Base-by-base conservation (phyloP, 192 early-diverging fungal genomes). In the Coemansia sp. region DNA sequence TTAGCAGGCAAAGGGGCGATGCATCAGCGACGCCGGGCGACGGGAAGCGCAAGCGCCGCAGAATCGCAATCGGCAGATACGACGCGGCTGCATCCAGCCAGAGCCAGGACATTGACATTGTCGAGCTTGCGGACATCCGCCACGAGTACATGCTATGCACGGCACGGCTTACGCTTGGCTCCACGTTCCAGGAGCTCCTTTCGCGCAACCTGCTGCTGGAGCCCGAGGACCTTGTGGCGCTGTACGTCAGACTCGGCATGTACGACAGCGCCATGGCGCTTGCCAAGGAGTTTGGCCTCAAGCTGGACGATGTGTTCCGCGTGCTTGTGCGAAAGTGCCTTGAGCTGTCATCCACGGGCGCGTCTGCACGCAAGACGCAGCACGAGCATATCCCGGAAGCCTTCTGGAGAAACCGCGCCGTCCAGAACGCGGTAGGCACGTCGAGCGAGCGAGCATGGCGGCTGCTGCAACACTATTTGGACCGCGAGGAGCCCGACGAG, bases 181-280 rank as follows among this genome's bases (percentile, higher is more conserved):
- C 55, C 17, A 53, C 67, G 19, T 78, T 73, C 60, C 45, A 50
- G 14, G 79, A 78, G 61, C 70, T 84, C 22, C 59, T 69, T 33
- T 45, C 76, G 64, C 72, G 70, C 63, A 67, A 73, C 42, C 57
- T 82, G 42, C 53, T 74, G 36, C 65, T 84, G 5, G 79, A 77
- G 43, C 66, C 75, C 19, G 66, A 71, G 9, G 83, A 84, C 20
- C 72, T 62, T 11, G 23, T 84, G 1, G 68, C 69, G 3, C 50
- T 84, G 49, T 75, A 73, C 42, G 67, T 78, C 14, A 71, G 67
- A 48, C 56, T 66, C 0, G 79, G 71, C n/a, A 65, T 72, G 69
- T 84, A 78, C 67, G 83, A 84, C 66, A 49, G n/a, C 2, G 79
- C 83, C 9, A 43, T 78, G n/a, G 20, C 69, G 22, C 58, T 84